Percentiles rank a stretch among this genome's conserved stretches.
These are phyloP conservation scores for Eucalyptus paniculata DNA, from an alignment of 345 rosid genomes.

Conservation along the genomic window DNA sequence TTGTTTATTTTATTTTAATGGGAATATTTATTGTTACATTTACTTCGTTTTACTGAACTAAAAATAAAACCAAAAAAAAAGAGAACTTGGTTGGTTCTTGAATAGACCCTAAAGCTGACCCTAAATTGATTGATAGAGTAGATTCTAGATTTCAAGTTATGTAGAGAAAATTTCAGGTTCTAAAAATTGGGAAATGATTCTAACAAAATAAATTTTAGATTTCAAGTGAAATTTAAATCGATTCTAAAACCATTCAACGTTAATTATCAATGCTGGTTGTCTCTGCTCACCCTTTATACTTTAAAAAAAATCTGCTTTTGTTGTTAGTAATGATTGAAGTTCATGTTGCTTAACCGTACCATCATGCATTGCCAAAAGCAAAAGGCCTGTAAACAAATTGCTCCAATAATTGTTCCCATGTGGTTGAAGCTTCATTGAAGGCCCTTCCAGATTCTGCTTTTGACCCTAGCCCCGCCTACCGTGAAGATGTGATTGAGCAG, in stretches of 20 bases:
- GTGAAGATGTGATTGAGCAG: background rate
- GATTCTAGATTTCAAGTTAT: too few species aligned
- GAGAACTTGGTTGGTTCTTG: rapidly evolving
- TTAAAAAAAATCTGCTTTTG: background rate
- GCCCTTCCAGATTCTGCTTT: background rate
- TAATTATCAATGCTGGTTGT: rapidly evolving
- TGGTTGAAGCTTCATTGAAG: background rate
- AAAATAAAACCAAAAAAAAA: too few species aligned
- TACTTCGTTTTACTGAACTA: too few species aligned
- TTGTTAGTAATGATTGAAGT: background rate
- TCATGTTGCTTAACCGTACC: background rate
- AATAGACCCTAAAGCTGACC: rapidly evolving
- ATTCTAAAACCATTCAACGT: too few species aligned
- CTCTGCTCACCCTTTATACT: background rate
- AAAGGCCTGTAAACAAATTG: background rate
- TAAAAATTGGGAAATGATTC: too few species aligned
- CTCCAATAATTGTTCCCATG: background rate
- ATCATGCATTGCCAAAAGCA: background rate
- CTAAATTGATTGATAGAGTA: too few species aligned
- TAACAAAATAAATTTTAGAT: too few species aligned
- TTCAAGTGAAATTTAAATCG: too few species aligned
- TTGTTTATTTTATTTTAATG: too few species aligned
- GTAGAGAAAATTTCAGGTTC: too few species aligned
- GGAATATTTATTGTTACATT: too few species aligned
- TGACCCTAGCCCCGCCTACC: background rate